Evolutionary conservation across 2,329 filamentous ascomycete genomes (phyloP), one percentile per base, ranked within the genome.

Genomic region (Aspergillus sp.): DNA sequence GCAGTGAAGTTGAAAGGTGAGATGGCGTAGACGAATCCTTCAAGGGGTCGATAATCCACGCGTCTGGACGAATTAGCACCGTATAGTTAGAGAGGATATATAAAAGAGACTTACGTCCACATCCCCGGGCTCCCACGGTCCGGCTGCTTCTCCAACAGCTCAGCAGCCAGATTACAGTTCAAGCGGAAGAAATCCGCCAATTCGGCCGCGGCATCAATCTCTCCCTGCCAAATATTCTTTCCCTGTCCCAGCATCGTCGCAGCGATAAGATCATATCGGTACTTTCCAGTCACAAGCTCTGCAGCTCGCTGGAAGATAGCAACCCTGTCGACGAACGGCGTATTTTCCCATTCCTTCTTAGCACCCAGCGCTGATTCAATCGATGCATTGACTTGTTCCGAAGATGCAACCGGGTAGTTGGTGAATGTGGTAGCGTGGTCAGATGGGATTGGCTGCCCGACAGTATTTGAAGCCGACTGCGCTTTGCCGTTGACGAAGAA

Each of bases 1-100:
- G 90, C 90, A 10, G 90, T 96, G 74, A 96, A 96, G 76, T 96
- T 96, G 79, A 96, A 96, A 19, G 90, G 90, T 47, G 85, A 89
- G 58, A 96, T 82, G 30, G 90, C 90, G 66, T 95, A 96, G 50
- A 96, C 88, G 67, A 96, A 96, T 15, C 90, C 90, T 69, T 96
- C 90, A 4, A 96, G 80, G 6, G 91, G 85, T 27, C 90, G 80
- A 75, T 95, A 83, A 71, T 96, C 90, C 51, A 90, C 78, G 27
- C 90, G 82, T 70, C 76, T 80, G 50, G 15, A 17, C 5, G 5
- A 35, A 35, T 35, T 17, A 35, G 32, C 32, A 13, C 33, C 13
- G 5, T 35, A 17, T 17, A 35, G 5, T n/a, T 35, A 5, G 13
- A 35, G n/a, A 7, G 13, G 15, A 12, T 25, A 15, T 4, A 30